Percentiles rank a stretch among this genome's conserved stretches.
These are phyloP conservation scores for Parsonsia alboflavescens DNA, from an alignment of 257 asterid species.

Conservation along the genomic window DNA sequence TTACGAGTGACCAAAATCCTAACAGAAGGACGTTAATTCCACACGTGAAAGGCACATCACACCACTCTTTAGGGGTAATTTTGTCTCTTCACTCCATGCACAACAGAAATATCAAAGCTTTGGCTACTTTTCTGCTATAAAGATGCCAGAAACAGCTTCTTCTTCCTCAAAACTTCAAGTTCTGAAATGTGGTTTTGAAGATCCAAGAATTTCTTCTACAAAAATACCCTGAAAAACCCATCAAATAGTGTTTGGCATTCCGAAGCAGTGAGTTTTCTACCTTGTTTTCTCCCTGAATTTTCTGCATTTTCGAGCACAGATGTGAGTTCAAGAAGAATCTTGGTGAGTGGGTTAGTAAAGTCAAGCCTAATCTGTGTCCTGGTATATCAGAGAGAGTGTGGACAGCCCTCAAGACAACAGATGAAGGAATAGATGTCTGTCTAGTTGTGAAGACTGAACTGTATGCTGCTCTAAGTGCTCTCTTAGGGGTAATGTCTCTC, in stretches of 20 bases:
- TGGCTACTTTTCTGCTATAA: too few species aligned
- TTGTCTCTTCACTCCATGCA: too few species aligned
- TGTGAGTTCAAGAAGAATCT: constrained; percentile 81
- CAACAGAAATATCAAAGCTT: too few species aligned
- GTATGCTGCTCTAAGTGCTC: constrained; percentile 50
- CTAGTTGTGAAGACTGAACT: constrained; percentile 49
- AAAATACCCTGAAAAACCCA: too few species aligned
- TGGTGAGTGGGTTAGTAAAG: constrained; percentile 69
- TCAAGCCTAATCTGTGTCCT: constrained; percentile 68
- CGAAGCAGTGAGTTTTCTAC: not conserved
- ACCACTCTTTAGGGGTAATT: too few species aligned
- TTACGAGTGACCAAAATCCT: too few species aligned
- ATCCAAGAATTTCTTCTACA: too few species aligned
- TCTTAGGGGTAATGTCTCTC: constrained; percentile 48
- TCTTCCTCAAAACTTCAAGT: too few species aligned
- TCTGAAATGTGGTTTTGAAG: too few species aligned
- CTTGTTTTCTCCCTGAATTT: not conserved
- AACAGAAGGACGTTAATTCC: too few species aligned
- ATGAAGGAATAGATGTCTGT: constrained; percentile 48
- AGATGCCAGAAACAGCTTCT: too few species aligned
- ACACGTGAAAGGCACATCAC: too few species aligned
- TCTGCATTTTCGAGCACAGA: constrained; percentile 29
- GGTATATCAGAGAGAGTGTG: constrained; percentile 70
- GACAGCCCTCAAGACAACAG: constrained; percentile 52
- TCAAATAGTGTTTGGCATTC: not conserved